phyloP scores from a whole-genome alignment of 257 asterid species.

The Perilla frutescens region DNA sequence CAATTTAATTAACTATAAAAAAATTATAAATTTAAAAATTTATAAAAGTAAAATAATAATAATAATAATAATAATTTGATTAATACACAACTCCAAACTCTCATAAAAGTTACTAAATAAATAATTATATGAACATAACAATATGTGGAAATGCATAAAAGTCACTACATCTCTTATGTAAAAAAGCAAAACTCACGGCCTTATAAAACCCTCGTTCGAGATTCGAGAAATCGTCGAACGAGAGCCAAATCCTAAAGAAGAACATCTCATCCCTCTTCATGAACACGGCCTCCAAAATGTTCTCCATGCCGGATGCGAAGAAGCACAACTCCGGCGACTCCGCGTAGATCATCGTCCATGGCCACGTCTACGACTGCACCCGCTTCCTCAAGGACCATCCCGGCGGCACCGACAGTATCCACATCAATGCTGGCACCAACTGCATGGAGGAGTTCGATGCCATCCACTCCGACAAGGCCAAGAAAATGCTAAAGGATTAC shows the following conservation, averaged over 20 bases:
- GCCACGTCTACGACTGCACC: constrained; percentile 83
- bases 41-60: too few species aligned
- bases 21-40: too few species aligned
- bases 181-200: too few species aligned
- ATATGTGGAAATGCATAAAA: too few species aligned
- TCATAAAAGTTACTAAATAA: too few species aligned
- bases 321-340: constrained; percentile 76
- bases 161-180: too few species aligned
- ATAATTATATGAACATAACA: too few species aligned
- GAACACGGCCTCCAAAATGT: constrained; percentile 74
- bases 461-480: constrained; percentile 85
- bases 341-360: constrained; percentile 90
- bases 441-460: constrained; percentile 96
- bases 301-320: constrained; percentile 67
- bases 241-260: constrained; percentile 59
- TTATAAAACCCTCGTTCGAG: constrained; percentile 30
- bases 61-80: too few species aligned
- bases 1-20: too few species aligned
- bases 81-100: too few species aligned
- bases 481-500: constrained; percentile 70
- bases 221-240: constrained; percentile 53
- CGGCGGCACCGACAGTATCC: constrained; percentile 88
- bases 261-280: constrained; percentile 84
- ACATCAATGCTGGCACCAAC: constrained; percentile 90
- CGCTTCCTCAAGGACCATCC: constrained; percentile 86